Conservation (phyloP, 371 early-diverging fungal genomes). For the Actinomortierella ambigua region DNA sequence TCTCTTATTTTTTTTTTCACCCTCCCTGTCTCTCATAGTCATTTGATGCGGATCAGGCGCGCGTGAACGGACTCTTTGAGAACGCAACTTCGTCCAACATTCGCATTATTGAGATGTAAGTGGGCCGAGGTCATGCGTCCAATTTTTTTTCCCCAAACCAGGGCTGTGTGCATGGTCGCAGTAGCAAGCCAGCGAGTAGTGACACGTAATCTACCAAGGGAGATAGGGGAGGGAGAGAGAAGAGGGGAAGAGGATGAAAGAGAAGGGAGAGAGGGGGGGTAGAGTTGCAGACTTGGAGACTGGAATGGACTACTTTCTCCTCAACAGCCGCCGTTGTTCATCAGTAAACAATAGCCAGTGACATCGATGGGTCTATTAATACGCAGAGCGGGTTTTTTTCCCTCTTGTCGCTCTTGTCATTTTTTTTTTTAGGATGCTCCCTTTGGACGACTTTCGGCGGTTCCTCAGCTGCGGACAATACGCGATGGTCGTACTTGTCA, state of each 20-base stretch:
- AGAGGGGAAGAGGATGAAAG: too few relatives aligned
- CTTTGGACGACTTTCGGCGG: conserved; percentile 79
- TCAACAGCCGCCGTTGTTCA: background rate
- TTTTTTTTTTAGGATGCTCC: conserved; percentile 55
- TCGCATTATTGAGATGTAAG: conserved; percentile 75
- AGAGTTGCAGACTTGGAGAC: background rate
- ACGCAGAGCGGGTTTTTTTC: background rate
- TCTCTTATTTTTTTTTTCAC: background rate
- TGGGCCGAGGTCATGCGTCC: background rate
- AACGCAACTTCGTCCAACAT: conserved; percentile 71
- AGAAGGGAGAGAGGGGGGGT: background rate
- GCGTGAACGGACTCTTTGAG: conserved; percentile 80
- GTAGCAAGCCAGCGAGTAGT: background rate
- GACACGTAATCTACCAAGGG: background rate
- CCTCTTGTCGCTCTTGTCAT: background rate
- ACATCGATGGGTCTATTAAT: conserved; percentile 2
- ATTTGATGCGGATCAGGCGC: conserved; percentile 71
- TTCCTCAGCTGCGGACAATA: conserved; percentile 76
- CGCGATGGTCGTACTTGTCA: conserved; percentile 77
- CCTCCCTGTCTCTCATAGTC: conserved; percentile 42
- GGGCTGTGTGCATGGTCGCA: background rate
- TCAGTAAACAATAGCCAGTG: conserved; percentile 4
- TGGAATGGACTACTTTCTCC: background rate
- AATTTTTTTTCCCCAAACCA: background rate
- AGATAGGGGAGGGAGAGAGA: background rate